A percentile compares a stretch with the other conserved stretches of the same genome.
These are phyloP conservation scores for Hevea brasiliensis DNA, from an alignment of 345 rosid species.

Conservation along the genomic window DNA sequence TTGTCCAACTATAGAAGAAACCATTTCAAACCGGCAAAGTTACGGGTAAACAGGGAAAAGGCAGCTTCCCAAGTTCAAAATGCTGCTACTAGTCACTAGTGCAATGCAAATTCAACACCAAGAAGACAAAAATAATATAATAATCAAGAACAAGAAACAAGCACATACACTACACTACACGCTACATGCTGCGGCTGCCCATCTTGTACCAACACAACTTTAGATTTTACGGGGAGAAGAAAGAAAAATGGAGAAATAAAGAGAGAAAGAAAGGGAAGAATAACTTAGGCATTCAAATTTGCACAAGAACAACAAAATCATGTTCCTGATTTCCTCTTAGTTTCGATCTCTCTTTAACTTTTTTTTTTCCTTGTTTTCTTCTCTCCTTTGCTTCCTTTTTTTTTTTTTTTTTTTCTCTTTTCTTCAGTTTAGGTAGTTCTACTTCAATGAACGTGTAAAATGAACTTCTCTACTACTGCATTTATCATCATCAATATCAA, in stretches of 20 bases:
- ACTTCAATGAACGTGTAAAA: constrained; percentile 35
- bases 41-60: constrained; percentile 37
- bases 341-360: neutral
- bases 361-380: neutral
- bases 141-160: neutral
- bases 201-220: constrained; percentile 16
- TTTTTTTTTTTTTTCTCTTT: neutral
- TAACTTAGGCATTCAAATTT: constrained; percentile 24
- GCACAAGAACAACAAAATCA: constrained; percentile 14
- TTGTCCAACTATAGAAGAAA: constrained; percentile 30
- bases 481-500: constrained; percentile 20
- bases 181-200: constrained; percentile 2
- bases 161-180: constrained; percentile 4
- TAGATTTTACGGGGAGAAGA: constrained; percentile 4
- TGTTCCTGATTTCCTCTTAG: constrained; percentile 18
- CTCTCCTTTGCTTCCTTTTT: neutral
- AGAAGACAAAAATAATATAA: constrained; percentile 1
- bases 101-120: constrained; percentile 15
- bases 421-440: constrained; percentile 1
- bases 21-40: constrained; percentile 36
- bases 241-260: neutral
- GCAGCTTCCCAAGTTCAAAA: constrained; percentile 22
- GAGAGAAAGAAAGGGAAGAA: neutral
- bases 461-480: constrained; percentile 18
- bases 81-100: constrained; percentile 1